These are phyloP conservation scores for Crithidia expoeki DNA, from an alignment of 208 protist species.

Conservation along the genomic window DNA sequence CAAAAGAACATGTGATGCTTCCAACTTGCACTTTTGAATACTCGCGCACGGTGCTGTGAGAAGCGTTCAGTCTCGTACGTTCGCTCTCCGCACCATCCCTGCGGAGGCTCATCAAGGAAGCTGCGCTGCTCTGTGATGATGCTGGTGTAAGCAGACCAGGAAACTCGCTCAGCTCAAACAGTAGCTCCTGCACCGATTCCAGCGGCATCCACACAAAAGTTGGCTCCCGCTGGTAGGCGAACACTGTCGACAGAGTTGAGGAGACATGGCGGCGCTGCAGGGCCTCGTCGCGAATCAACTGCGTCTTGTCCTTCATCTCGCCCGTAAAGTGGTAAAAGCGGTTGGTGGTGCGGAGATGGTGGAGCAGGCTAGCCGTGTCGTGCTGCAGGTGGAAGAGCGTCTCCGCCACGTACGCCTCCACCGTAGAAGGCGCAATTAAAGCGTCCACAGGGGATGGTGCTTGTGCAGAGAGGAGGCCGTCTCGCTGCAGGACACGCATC, in stretches of 20 bases:
- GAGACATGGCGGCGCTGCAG: slow-evolving; percentile 52
- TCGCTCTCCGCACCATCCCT: slow-evolving; percentile 10
- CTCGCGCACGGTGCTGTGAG: slow-evolving; percentile 21
- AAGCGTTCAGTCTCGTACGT: slow-evolving; percentile 41
- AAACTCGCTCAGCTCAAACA: slow-evolving; percentile 52
- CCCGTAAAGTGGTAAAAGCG: slow-evolving; percentile 62
- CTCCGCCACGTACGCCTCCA: slow-evolving; percentile 55
- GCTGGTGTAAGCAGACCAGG: slow-evolving; percentile 33
- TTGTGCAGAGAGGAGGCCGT: background rate
- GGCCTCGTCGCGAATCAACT: slow-evolving; percentile 28
- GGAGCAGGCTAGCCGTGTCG: slow-evolving; percentile 75
- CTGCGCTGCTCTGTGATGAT: background rate
- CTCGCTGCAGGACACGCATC: background rate
- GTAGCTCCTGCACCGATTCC: slow-evolving; percentile 69
- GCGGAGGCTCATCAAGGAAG: too few species aligned
- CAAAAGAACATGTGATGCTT: slow-evolving; percentile 19
- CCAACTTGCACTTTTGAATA: slow-evolving; percentile 19
- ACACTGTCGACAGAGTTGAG: slow-evolving; percentile 65
- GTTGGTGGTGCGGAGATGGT: slow-evolving; percentile 46
- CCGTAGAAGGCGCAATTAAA: slow-evolving; percentile 13
- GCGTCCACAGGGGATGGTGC: background rate
- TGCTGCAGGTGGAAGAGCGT: slow-evolving; percentile 65
- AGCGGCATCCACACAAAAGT: slow-evolving; percentile 87
- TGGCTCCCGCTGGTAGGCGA: slow-evolving; percentile 64
- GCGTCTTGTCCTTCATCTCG: slow-evolving; percentile 21